Base-by-base conservation (phyloP, 805 yeast genomes). In the Grigorovia transvaalensis region DNA sequence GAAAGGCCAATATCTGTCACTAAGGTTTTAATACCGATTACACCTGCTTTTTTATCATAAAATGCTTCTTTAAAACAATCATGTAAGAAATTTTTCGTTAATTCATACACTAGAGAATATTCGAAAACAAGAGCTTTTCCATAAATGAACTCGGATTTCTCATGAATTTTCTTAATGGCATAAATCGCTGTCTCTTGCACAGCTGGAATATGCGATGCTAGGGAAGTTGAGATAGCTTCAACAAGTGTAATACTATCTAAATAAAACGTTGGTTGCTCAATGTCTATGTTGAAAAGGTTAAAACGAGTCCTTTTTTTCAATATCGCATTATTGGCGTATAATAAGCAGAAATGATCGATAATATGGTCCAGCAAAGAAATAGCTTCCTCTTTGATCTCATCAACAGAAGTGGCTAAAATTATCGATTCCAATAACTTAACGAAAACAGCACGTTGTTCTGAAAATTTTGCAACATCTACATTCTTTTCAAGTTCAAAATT, bases 1-100 rank as follows among this genome's bases (percentile, higher is more conserved):
- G 96, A 87, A 46, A 88, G 78, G 0, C 70, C 76, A 38, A 85
- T 69, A 46, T 84, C 93, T 45, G 78, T 76, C 42, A 88, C 74
- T 72, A 91, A 74, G 1, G 88, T 79, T 57, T 80, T 75, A 47
- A 93, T 72, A 20, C 99, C 98, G 29, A 86, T 62, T 42, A 91
- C 82, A 43, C 98, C 97, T 8, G 97, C 97, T 9, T 87, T 74
- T 59, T 93, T 93, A 38, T 82, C 77, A 64, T 85, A 87, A 68
- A 86, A 91, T 40, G 81, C 84, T 66, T 88, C 96, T 55, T 87
- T 95, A 64, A 86, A 93, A 69, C 98, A 90, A 46, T 88, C 79
- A 62, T 95, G 99, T 45, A 93, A 82, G 60, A 95, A 85, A 50
- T 83, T 84, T 49, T 88, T 83, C 57, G 87, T 82, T 73, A 91